Evolutionary conservation across 176 grass and related monocot genomes (phyloP).

Genomic region (Ensete glaucum): DNA sequence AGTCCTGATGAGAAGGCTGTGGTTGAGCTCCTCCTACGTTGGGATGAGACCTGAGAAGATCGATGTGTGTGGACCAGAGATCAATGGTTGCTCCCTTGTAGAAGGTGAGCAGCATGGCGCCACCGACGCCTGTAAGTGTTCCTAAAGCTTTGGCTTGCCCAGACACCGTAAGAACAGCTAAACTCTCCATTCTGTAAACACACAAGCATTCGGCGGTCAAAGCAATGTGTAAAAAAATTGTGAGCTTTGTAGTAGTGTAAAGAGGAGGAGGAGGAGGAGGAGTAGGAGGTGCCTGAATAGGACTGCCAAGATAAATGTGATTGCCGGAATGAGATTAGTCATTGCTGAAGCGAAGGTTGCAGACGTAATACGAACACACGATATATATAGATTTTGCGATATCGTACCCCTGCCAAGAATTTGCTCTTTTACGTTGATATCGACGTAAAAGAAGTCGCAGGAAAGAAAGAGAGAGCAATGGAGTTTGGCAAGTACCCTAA

Average conservation of each 20-base stretch:
- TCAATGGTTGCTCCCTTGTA: constrained; percentile 63
- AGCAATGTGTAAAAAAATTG: too few relatives aligned
- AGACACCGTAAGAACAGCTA: constrained; percentile 27
- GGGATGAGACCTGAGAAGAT: constrained; percentile 30
- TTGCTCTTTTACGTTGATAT: background rate
- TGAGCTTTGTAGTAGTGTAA: too few relatives aligned
- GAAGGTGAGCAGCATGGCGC: constrained; percentile 88
- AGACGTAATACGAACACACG: constrained; percentile 57
- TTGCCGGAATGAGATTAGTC: constrained; percentile 69
- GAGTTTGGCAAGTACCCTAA: constrained; percentile 36
- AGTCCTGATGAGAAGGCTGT: background rate
- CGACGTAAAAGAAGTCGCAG: background rate
- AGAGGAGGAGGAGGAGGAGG: too few relatives aligned
- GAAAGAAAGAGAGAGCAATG: background rate
- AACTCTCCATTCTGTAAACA: constrained; percentile 38
- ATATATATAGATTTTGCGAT: constrained; percentile 79
- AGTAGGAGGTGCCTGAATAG: constrained; percentile 34
- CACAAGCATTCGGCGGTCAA: too few relatives aligned
- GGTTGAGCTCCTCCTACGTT: background rate
- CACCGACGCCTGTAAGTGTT: constrained; percentile 59
- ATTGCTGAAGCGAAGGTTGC: constrained; percentile 75
- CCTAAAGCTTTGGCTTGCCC: constrained; percentile 69
- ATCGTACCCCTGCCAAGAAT: constrained; percentile 47
- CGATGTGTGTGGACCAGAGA: constrained; percentile 34
- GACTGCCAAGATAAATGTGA: constrained; percentile 62